These are phyloP conservation scores for Torrubiella hemipterigena DNA, from an alignment of 2,329 filamentous ascomycete genomes.

Conservation along the genomic window DNA sequence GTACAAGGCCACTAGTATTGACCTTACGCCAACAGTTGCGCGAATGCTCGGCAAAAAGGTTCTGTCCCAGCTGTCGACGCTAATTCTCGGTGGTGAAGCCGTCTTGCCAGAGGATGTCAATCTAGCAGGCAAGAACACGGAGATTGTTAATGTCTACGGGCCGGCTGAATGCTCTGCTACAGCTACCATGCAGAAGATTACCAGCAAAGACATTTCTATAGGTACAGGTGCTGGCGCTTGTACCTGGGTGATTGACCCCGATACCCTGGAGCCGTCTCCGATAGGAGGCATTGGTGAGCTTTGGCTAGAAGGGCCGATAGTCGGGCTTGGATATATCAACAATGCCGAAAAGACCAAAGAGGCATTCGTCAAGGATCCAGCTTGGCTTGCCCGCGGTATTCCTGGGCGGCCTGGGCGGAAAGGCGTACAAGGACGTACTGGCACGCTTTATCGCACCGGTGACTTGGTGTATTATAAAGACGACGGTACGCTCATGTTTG, in stretches of 20 bases:
- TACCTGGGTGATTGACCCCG: conserved; percentile 7
- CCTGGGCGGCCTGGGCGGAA: conserved; percentile 10
- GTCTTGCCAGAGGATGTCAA: not conserved
- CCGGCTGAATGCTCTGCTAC: not conserved
- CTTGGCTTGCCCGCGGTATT: conserved; percentile 15
- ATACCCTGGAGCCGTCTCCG: conserved; percentile 4
- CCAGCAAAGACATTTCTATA: not conserved
- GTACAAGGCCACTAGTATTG: not conserved
- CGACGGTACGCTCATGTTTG: conserved; percentile 20
- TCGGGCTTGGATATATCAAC: conserved; percentile 9
- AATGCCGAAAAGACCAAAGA: conserved; percentile 7
- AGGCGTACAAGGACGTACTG: conserved; percentile 2
- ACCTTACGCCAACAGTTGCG: not conserved
- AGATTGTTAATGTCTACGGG: not conserved
- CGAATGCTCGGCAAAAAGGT: not conserved
- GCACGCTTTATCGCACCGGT: conserved; percentile 20
- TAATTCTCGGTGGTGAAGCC: not conserved
- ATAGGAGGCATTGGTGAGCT: conserved; percentile 8
- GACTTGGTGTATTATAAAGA: conserved; percentile 15
- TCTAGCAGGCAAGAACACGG: not conserved
- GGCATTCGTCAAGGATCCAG: conserved; percentile 13
- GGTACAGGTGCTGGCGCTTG: conserved; percentile 4
- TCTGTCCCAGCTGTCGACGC: not conserved
- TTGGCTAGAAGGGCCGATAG: conserved; percentile 8
- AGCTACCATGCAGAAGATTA: not conserved